Evolutionary conservation across 352 stramenopile species (phyloP).

Genomic region (Globisporangium okanoganense): DNA sequence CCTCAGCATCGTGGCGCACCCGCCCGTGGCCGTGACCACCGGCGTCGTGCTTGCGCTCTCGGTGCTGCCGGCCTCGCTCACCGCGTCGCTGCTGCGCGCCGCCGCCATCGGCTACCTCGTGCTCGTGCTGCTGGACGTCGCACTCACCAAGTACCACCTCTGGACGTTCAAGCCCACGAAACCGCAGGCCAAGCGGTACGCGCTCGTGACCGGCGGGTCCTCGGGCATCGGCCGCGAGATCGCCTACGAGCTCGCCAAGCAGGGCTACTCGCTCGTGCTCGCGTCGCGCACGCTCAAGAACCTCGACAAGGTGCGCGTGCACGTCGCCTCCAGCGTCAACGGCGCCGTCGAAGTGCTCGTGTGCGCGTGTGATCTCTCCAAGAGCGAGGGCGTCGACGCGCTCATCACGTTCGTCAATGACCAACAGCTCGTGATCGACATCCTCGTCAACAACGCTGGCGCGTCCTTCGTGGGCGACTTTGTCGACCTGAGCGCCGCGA

Average conservation of each 20-base stretch:
- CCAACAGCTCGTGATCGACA: constrained; percentile 67
- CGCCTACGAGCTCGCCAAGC: constrained; percentile 70
- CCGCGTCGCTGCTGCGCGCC: constrained; percentile 3
- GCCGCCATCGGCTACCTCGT: constrained; percentile 47
- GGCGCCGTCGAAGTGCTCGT: constrained; percentile 49
- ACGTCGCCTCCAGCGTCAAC: constrained; percentile 65
- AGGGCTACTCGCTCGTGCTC: constrained; percentile 79
- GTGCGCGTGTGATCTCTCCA: constrained; percentile 59
- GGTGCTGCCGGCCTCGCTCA: background rate
- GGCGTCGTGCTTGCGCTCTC: constrained; percentile 27
- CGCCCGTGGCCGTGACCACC: constrained; percentile 2
- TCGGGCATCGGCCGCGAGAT: constrained; percentile 73
- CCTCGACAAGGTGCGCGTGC: constrained; percentile 61
- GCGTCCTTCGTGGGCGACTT: constrained; percentile 43
- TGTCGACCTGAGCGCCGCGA: constrained; percentile 6
- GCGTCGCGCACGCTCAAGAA: constrained; percentile 49
- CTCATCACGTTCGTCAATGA: constrained; percentile 51
- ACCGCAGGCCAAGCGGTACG: constrained; percentile 54
- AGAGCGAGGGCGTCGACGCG: constrained; percentile 37
- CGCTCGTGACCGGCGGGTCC: constrained; percentile 71
- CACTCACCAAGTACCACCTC: constrained; percentile 43
- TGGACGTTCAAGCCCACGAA: constrained; percentile 50
- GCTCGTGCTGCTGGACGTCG: constrained; percentile 44
- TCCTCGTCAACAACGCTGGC: constrained; percentile 85
- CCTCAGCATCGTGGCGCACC: constrained; percentile 31